Conservation (phyloP, 1,139 yeast genomes). For the Sugiyamaella neomexicana region DNA sequence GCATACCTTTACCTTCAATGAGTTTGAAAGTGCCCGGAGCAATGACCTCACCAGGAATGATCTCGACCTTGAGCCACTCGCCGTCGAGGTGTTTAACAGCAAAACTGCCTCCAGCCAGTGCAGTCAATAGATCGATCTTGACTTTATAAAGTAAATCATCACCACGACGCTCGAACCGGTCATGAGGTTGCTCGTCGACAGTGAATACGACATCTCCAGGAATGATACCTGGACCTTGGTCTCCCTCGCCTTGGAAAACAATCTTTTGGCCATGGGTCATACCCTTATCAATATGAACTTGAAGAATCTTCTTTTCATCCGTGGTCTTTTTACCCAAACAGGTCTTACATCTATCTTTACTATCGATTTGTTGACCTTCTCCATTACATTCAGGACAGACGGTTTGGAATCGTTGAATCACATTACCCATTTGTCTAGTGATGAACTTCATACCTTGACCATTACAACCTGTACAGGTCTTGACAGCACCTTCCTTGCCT, state of each 20-base stretch:
- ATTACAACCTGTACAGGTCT: conserved; percentile 79
- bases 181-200: conserved; percentile 85
- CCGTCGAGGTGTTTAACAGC: conserved; percentile 77
- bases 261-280: conserved; percentile 94
- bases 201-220: conserved; percentile 97
- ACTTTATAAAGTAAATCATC: conserved; percentile 84
- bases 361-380: conserved; percentile 83
- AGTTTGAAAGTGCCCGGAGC: conserved; percentile 81
- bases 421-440: conserved; percentile 98
- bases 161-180: conserved; percentile 79
- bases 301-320: conserved; percentile 87
- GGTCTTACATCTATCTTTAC: conserved; percentile 82
- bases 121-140: conserved; percentile 87
- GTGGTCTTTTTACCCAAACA: conserved; percentile 90
- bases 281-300: conserved; percentile 95
- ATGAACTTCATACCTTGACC: conserved; percentile 93
- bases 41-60: conserved; percentile 91
- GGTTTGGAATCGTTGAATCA: conserved; percentile 97
- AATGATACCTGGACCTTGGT: conserved; percentile 90
- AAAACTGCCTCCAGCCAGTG: conserved; percentile 93
- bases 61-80: conserved; percentile 78
- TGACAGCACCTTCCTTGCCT: conserved; percentile 89
- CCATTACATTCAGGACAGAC: conserved; percentile 93
- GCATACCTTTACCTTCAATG: conserved; percentile 96
- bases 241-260: conserved; percentile 94